phyloP scores from a whole-genome alignment of 345 rosid species.

The Brassica cretica region DNA sequence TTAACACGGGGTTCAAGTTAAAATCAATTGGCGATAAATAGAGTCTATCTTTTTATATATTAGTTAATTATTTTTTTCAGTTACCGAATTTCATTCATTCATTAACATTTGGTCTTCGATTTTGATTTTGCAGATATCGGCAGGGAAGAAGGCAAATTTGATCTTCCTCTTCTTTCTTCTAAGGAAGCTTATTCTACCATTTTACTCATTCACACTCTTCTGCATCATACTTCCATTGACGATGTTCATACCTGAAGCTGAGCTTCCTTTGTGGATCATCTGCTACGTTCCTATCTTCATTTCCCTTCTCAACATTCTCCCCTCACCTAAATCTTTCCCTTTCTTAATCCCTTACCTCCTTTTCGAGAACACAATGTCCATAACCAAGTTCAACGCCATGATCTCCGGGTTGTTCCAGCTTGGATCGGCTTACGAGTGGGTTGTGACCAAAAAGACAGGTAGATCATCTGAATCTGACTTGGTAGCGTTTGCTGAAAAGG shows the following conservation, averaged over 20 bases:
- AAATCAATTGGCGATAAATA: background rate
- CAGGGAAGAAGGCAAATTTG: constrained; percentile 72
- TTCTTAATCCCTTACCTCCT: constrained; percentile 78
- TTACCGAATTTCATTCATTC: background rate
- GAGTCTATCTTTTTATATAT: too few species aligned
- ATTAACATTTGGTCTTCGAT: background rate
- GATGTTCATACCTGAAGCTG: constrained; percentile 89
- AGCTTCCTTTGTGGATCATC: constrained; percentile 83
- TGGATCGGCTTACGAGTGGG: constrained; percentile 90
- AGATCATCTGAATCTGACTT: constrained; percentile 83
- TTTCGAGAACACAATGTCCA: constrained; percentile 50
- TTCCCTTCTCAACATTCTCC: constrained; percentile 82
- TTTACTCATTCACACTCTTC: constrained; percentile 89
- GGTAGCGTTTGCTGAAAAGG: constrained; percentile 71
- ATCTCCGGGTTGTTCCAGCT: constrained; percentile 87
- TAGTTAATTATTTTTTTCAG: background rate
- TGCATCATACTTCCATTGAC: constrained; percentile 90
- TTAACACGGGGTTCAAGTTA: too few species aligned
- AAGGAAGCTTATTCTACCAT: constrained; percentile 85
- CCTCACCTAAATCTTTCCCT: constrained; percentile 83
- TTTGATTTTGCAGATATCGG: constrained; percentile 53
- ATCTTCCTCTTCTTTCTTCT: constrained; percentile 84
- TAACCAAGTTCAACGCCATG: constrained; percentile 95
- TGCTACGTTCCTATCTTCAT: constrained; percentile 80
- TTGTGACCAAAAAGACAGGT: constrained; percentile 87